A percentile compares a stretch with the other conserved stretches of the same genome.
Evolutionary conservation across 2,329 filamentous ascomycete species (phyloP).

Genomic region (Colletotrichum horii): DNA sequence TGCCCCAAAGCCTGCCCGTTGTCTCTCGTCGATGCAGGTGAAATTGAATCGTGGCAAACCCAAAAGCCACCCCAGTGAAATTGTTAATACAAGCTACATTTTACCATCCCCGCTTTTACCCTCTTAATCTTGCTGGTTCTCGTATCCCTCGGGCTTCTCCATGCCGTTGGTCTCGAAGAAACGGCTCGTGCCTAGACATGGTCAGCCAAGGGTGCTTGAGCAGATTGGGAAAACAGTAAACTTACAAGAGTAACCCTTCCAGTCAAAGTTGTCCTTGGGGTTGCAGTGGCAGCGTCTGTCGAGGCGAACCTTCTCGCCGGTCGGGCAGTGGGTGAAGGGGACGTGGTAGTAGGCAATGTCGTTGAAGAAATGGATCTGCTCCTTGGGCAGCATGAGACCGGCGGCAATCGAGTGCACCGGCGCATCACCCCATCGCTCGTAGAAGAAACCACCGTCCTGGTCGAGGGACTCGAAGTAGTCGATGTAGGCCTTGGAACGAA

Average conservation of each 20-base stretch:
- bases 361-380: constrained; percentile 98
- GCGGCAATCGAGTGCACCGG: constrained; percentile 98
- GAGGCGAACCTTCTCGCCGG: constrained; percentile 80
- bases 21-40: constrained; percentile 4
- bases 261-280: constrained; percentile 97
- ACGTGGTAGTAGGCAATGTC: constrained; percentile 99
- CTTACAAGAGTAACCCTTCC: constrained; percentile 98
- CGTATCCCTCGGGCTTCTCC: constrained; percentile 84
- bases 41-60: constrained; percentile 13
- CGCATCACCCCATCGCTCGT: constrained; percentile 97
- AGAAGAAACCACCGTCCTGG: constrained; percentile 94
- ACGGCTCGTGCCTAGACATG: constrained; percentile 72
- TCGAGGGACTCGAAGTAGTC: constrained; percentile 93
- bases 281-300: constrained; percentile 95
- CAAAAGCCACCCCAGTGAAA: constrained; percentile 6
- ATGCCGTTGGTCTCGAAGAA: constrained; percentile 85
- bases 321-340: constrained; percentile 97
- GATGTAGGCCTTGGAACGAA: constrained; percentile 84
- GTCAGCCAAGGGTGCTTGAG: neutral
- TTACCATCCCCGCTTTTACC: neutral
- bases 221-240: constrained; percentile 21
- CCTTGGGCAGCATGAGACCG: constrained; percentile 83
- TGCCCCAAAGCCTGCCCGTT: constrained; percentile 11
- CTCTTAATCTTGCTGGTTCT: constrained; percentile 66
- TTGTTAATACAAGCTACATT: constrained; percentile 18